Evolutionary conservation across 129 eudicot species (phyloP).

Genomic region (Smallanthus sonchifolius): DNA sequence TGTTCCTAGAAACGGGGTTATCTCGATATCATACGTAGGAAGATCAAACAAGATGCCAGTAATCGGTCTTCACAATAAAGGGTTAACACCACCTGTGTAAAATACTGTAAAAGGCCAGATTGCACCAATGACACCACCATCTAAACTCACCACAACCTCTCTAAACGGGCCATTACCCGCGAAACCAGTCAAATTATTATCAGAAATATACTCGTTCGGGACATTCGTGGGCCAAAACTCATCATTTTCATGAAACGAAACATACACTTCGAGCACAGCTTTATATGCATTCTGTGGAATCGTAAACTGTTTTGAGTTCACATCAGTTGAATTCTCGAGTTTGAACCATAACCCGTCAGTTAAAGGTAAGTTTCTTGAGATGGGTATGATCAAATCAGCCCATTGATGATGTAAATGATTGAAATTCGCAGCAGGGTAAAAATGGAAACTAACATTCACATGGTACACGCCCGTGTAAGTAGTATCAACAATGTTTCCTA

Average conservation of each 20-base stretch:
- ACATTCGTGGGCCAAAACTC: slow-evolving; percentile 74
- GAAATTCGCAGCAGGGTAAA: slow-evolving; percentile 41
- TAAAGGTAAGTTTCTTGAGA: slow-evolving; percentile 54
- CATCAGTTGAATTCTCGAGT: slow-evolving; percentile 46
- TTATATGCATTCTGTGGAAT: slow-evolving; percentile 60
- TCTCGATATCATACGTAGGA: slow-evolving; percentile 76
- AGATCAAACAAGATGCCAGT: slow-evolving; percentile 71
- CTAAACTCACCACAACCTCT: slow-evolving; percentile 69
- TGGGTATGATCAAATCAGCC: slow-evolving; percentile 81
- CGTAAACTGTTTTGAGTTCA: slow-evolving; percentile 38
- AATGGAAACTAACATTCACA: slow-evolving; percentile 58
- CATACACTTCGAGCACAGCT: slow-evolving; percentile 82
- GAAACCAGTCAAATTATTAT: slow-evolving; percentile 47
- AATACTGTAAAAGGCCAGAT: slow-evolving; percentile 84
- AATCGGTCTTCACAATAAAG: slow-evolving; percentile 80
- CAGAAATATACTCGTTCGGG: slow-evolving; percentile 53
- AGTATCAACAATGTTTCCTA: slow-evolving; percentile 63
- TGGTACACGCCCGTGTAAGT: slow-evolving; percentile 81
- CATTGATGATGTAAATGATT: slow-evolving; percentile 10
- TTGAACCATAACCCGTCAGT: slow-evolving; percentile 87
- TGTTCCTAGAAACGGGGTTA: slow-evolving; percentile 63
- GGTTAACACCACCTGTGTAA: slow-evolving; percentile 74
- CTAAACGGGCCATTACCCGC: slow-evolving; percentile 84
- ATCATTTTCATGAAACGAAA: slow-evolving; percentile 80
- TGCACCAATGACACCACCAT: slow-evolving; percentile 55